Evolutionary conservation across 2,329 filamentous ascomycete species (phyloP).

Genomic region (Penicillium aurantiogriseum): DNA sequence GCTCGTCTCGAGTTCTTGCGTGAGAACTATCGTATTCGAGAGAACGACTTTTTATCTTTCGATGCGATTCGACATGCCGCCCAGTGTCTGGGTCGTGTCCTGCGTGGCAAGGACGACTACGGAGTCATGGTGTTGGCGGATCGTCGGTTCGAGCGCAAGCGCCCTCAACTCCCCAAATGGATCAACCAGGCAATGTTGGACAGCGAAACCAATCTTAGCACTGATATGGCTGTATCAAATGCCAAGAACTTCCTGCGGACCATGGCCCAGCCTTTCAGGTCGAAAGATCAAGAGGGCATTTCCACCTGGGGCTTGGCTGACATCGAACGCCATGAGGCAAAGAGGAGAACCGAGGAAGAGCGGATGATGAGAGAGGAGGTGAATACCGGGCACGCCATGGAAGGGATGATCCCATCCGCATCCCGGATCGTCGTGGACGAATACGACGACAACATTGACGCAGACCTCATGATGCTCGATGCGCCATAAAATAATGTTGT

Average conservation of each 20-base stretch:
- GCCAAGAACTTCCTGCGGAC: conserved; percentile 85
- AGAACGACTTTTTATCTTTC: conserved; percentile 97
- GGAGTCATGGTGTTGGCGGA: conserved; percentile 99
- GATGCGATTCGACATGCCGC: conserved; percentile 99
- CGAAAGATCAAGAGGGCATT: conserved; percentile 83
- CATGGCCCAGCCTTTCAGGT: conserved; percentile 87
- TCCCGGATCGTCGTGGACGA: conserved; percentile 32
- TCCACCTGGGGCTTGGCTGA: conserved; percentile 87
- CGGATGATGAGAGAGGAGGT: conserved; percentile 59
- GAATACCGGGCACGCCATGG: conserved; percentile 27
- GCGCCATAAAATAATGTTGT: conserved; percentile 26
- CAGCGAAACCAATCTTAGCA: conserved; percentile 83
- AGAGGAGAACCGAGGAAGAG: conserved; percentile 71
- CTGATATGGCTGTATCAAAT: conserved; percentile 87
- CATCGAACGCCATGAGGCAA: conserved; percentile 64
- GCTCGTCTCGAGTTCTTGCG: conserved; percentile 92
- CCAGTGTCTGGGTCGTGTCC: conserved; percentile 89
- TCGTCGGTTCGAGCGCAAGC: conserved; percentile 87
- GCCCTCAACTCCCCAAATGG: conserved; percentile 90
- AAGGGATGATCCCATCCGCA: conserved; percentile 24
- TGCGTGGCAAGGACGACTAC: conserved; percentile 97
- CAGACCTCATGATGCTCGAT: conserved; percentile 45
- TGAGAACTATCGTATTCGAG: conserved; percentile 93
- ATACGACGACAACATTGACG: conserved; percentile 45
- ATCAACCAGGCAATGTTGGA: conserved; percentile 86